phyloP scores from a whole-genome alignment of 2,329 filamentous ascomycete species.

The Dactylellina drechsleri region DNA sequence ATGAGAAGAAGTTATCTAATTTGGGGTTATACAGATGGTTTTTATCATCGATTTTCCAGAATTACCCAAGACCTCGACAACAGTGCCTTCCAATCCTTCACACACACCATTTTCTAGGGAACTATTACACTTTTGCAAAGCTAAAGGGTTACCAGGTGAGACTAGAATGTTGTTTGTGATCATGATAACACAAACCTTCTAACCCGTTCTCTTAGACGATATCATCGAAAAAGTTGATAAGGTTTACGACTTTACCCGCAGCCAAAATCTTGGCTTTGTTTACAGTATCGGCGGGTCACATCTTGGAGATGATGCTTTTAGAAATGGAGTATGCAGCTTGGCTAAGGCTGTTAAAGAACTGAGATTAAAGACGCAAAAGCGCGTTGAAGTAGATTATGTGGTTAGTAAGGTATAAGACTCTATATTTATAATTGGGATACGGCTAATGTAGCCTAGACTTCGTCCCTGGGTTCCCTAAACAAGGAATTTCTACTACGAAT shows the following conservation, averaged over 20 bases:
- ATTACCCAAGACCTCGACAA: constrained; percentile 60
- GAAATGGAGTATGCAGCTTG: constrained; percentile 77
- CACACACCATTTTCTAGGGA: constrained; percentile 57
- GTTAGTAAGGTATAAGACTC: constrained; percentile 65
- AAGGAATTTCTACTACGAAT: constrained; percentile 72
- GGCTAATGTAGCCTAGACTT: constrained; percentile 67
- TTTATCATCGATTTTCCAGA: constrained; percentile 92
- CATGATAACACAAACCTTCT: background rate
- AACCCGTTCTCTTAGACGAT: constrained; percentile 58
- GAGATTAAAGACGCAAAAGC: constrained; percentile 68
- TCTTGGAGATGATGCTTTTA: constrained; percentile 63
- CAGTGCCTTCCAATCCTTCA: constrained; percentile 35
- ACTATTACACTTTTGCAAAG: constrained; percentile 57
- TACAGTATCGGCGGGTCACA: constrained; percentile 78
- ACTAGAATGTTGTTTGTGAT: constrained; percentile 1
- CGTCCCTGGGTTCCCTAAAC: constrained; percentile 82
- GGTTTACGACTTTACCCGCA: constrained; percentile 83
- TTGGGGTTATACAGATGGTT: constrained; percentile 68
- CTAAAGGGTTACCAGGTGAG: constrained; percentile 55
- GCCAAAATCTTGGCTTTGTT: constrained; percentile 78
- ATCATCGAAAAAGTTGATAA: constrained; percentile 74
- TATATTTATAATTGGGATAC: constrained; percentile 6
- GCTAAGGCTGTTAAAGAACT: constrained; percentile 73
- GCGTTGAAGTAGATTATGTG: constrained; percentile 77
- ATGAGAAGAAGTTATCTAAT: constrained; percentile 32